A percentile compares a stretch with the other conserved stretches of the same genome.
Conservation (phyloP, 1,284 basidiomycete species). For the Cryptococcus sp. region DNA sequence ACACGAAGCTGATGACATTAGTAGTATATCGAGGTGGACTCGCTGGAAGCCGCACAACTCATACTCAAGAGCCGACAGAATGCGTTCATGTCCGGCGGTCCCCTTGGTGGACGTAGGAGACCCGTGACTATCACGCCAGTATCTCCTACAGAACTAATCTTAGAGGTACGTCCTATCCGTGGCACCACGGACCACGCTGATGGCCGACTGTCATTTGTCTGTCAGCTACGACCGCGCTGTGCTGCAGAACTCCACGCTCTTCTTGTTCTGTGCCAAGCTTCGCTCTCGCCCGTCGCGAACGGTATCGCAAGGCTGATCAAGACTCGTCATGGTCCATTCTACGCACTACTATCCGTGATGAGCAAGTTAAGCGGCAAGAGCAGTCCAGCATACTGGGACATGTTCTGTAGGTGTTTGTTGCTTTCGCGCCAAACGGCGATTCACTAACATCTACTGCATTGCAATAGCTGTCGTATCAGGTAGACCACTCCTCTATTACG, state of each 20-base stretch:
- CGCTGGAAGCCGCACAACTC: slow-evolving; percentile 34
- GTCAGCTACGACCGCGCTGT: slow-evolving; percentile 43
- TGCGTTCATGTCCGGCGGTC: slow-evolving; percentile 43
- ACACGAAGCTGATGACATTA: slow-evolving; percentile 4
- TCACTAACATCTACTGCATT: too few relatives aligned
- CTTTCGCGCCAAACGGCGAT: too few relatives aligned
- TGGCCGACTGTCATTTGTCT: neutral
- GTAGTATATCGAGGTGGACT: slow-evolving; percentile 50
- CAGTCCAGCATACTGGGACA: slow-evolving; percentile 46
- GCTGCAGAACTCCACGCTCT: slow-evolving; percentile 40
- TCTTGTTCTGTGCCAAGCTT: slow-evolving; percentile 46
- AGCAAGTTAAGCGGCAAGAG: slow-evolving; percentile 38
- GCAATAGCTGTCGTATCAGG: too few relatives aligned
- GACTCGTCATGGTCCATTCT: slow-evolving; percentile 49
- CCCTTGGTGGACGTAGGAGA: slow-evolving; percentile 34
- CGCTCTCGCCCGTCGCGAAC: slow-evolving; percentile 27
- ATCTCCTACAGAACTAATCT: slow-evolving; percentile 38
- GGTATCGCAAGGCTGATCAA: slow-evolving; percentile 45
- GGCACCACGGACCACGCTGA: neutral
- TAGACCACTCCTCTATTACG: too few relatives aligned
- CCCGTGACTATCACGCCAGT: slow-evolving; percentile 50
- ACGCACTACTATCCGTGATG: slow-evolving; percentile 44
- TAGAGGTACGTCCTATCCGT: slow-evolving; percentile 32
- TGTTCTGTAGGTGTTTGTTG: slow-evolving; percentile 36
- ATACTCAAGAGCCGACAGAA: slow-evolving; percentile 50